Evolutionary conservation across 2,329 filamentous ascomycete species (phyloP).

Genomic region (Fusarium drepaniforme): DNA sequence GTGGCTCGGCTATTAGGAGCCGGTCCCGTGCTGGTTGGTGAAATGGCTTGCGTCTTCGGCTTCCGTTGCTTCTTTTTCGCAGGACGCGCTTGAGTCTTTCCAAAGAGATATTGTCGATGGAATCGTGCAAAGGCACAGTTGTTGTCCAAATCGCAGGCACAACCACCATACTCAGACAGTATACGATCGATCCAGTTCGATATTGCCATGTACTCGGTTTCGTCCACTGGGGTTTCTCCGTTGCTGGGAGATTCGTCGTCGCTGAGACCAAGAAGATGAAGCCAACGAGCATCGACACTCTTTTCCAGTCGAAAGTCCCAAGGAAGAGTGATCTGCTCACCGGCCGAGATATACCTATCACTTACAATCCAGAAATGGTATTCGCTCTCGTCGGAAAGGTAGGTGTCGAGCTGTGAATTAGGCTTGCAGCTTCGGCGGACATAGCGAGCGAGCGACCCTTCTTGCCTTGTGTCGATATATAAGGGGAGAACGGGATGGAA

Average conservation of each 20-base stretch:
- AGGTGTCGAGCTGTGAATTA: slow-evolving; percentile 89
- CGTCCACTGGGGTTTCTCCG: slow-evolving; percentile 67
- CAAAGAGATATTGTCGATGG: slow-evolving; percentile 66
- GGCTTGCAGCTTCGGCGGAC: slow-evolving; percentile 92
- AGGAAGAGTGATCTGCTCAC: slow-evolving; percentile 72
- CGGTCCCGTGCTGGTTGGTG: slow-evolving; percentile 72
- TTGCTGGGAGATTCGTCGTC: slow-evolving; percentile 67
- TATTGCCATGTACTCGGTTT: slow-evolving; percentile 70
- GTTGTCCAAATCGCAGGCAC: slow-evolving; percentile 75
- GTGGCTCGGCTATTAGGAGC: slow-evolving; percentile 73
- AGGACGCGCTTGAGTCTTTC: slow-evolving; percentile 57
- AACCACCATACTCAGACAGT: slow-evolving; percentile 83
- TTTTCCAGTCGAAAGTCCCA: slow-evolving; percentile 77
- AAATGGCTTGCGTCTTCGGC: slow-evolving; percentile 66
- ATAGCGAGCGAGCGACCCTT: slow-evolving; percentile 88
- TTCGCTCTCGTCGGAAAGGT: slow-evolving; percentile 80
- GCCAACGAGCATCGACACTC: slow-evolving; percentile 64
- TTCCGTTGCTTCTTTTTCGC: slow-evolving; percentile 67
- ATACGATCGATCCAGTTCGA: slow-evolving; percentile 76
- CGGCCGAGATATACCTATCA: slow-evolving; percentile 77
- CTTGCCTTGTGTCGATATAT: slow-evolving; percentile 90
- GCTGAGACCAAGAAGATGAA: slow-evolving; percentile 70
- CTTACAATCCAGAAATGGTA: slow-evolving; percentile 96
- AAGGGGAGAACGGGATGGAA: slow-evolving; percentile 91
- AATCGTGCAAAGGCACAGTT: slow-evolving; percentile 75